These are phyloP conservation scores for Aspergillus cavernicola DNA, from an alignment of 495 filamentous ascomycete genomes.

Conservation along the genomic window DNA sequence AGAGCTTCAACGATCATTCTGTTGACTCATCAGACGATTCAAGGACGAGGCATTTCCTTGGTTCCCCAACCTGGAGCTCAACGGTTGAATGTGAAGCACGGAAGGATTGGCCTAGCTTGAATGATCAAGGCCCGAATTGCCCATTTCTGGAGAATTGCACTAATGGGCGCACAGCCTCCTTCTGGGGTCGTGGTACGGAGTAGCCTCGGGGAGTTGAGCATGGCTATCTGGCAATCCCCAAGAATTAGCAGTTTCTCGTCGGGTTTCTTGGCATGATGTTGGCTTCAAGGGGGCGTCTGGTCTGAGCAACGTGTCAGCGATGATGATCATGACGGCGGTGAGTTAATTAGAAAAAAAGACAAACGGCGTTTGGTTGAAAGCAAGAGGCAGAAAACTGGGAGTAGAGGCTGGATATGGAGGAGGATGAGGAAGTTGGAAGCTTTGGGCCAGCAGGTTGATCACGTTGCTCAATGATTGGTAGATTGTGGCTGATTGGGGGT, in stretches of 20 bases:
- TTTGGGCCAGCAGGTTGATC: constrained; percentile 19
- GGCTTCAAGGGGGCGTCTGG: too few species aligned
- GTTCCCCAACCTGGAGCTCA: not conserved
- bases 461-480: constrained; percentile 30
- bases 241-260: not conserved
- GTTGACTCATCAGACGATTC: not conserved
- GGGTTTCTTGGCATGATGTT: not conserved
- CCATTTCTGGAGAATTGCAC: not conserved
- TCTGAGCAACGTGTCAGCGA: not conserved
- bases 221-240: not conserved
- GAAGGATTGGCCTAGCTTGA: not conserved
- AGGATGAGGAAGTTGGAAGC: constrained; percentile 3
- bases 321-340: constrained; percentile 3
- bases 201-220: not conserved
- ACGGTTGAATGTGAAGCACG: not conserved
- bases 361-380: not conserved
- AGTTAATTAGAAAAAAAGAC: not conserved
- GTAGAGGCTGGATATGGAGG: not conserved
- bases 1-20: not conserved
- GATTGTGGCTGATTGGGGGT: constrained; percentile 7
- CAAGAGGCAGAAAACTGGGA: not conserved
- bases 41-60: not conserved
- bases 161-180: constrained; percentile 3
- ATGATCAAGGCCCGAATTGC: not conserved
- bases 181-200: constrained; percentile 4